Evolutionary conservation across 257 asterid species (phyloP).

Genomic region (Eucommia ulmoides): DNA sequence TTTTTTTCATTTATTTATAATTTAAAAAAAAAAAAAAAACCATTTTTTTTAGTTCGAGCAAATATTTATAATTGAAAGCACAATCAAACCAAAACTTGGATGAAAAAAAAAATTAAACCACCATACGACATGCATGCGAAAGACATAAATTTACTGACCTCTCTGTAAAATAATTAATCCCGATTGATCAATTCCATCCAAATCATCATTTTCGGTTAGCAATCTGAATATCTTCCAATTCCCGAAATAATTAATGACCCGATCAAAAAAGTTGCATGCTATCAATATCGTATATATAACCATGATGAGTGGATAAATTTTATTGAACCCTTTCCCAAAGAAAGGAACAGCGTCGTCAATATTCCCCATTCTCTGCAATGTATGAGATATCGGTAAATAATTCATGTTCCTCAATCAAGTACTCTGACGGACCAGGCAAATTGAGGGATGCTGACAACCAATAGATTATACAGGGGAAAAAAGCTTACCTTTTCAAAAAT

Average conservation of each 20-base stretch:
- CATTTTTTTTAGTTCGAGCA: background rate
- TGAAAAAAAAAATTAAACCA: no score
- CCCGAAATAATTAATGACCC: conserved; percentile 38
- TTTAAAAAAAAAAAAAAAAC: background rate
- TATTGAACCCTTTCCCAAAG: conserved; percentile 72
- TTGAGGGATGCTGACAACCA: background rate
- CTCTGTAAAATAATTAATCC: conserved; percentile 55
- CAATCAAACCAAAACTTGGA: background rate
- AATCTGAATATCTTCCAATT: conserved; percentile 64
- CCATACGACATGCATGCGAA: no score
- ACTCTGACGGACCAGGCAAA: background rate
- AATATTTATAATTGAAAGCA: background rate
- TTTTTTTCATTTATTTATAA: no score
- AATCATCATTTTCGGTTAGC: conserved; percentile 47
- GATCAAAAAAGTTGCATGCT: conserved; percentile 55
- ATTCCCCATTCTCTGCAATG: conserved; percentile 77
- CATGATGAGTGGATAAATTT: conserved; percentile 69
- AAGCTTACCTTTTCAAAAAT: conserved; percentile 49
- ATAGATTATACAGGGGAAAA: background rate
- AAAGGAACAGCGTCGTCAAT: conserved; percentile 79
- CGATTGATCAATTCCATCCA: conserved; percentile 56
- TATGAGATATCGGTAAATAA: background rate
- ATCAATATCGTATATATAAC: conserved; percentile 54
- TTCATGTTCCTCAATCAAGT: background rate
- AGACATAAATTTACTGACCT: conserved; percentile 23